Evolutionary conservation across 139 green algal genomes (phyloP).

Genomic region (Yamagishiella unicocca): DNA sequence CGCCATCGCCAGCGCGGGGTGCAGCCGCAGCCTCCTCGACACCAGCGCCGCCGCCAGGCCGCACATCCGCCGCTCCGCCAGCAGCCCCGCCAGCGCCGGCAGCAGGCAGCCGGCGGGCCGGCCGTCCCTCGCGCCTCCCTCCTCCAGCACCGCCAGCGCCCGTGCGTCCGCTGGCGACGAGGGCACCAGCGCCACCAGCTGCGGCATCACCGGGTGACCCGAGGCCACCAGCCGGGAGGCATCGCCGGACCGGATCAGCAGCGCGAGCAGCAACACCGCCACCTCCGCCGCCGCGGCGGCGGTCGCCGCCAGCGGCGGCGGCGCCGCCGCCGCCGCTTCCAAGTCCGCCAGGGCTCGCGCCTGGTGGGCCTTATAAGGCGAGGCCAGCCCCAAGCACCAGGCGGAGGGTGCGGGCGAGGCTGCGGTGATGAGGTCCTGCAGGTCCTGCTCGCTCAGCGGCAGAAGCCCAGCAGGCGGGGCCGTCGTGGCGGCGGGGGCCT

Average conservation of each 20-base stretch:
- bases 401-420: background rate
- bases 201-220: background rate
- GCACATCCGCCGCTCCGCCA: background rate
- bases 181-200: background rate
- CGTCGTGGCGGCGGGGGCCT: background rate
- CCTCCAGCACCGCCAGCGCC: background rate
- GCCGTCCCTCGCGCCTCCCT: background rate
- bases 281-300: background rate
- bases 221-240: background rate
- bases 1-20: background rate
- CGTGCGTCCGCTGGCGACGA: background rate
- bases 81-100: background rate
- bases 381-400: conserved; percentile 21
- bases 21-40: conserved; percentile 2
- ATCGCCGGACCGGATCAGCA: background rate
- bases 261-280: background rate
- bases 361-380: background rate
- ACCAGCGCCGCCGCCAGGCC: conserved; percentile 3
- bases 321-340: background rate
- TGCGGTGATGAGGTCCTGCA: background rate
- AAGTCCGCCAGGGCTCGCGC: background rate
- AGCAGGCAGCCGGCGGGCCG: background rate
- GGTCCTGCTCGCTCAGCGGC: background rate
- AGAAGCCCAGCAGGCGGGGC: background rate
- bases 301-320: background rate